Conservation (phyloP, 2,329 filamentous ascomycete genomes). For the Paracorniculantispora psalliotae region DNA sequence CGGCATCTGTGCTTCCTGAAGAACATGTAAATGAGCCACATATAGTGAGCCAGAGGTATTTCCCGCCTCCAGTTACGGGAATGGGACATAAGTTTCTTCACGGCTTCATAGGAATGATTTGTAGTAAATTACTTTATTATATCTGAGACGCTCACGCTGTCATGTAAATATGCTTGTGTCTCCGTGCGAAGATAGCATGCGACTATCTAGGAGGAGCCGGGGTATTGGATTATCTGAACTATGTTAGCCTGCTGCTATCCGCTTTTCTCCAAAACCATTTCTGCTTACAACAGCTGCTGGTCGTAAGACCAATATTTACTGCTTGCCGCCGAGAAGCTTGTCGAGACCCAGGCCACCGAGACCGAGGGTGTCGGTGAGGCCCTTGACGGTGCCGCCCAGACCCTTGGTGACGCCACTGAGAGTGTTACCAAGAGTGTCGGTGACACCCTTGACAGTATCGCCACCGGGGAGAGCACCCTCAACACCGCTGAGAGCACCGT, state of each 20-base stretch:
- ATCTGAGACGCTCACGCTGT: background rate
- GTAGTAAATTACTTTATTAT: background rate
- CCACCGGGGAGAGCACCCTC: background rate
- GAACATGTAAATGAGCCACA: no score
- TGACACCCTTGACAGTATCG: background rate
- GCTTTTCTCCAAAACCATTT: no score
- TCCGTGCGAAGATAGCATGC: no score
- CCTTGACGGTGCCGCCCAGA: background rate
- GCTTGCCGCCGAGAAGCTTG: background rate
- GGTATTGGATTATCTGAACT: background rate
- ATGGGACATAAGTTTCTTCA: no score
- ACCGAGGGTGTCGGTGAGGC: background rate
- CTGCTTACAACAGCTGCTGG: background rate
- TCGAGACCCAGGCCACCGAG: background rate
- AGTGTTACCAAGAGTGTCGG: background rate
- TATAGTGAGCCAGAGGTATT: no score
- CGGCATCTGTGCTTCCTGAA: no score
- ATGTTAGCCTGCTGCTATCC: background rate
- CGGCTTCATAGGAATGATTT: no score
- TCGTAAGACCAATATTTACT: background rate
- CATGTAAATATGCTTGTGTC: background rate
- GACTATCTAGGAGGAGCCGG: background rate
- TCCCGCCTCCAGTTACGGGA: no score
- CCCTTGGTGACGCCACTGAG: background rate
- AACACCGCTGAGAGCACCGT: background rate